Percentiles rank a stretch among this genome's conserved stretches.
Evolutionary conservation across 1,139 yeast species (phyloP).

Genomic region (Lodderomyces beijingensis): DNA sequence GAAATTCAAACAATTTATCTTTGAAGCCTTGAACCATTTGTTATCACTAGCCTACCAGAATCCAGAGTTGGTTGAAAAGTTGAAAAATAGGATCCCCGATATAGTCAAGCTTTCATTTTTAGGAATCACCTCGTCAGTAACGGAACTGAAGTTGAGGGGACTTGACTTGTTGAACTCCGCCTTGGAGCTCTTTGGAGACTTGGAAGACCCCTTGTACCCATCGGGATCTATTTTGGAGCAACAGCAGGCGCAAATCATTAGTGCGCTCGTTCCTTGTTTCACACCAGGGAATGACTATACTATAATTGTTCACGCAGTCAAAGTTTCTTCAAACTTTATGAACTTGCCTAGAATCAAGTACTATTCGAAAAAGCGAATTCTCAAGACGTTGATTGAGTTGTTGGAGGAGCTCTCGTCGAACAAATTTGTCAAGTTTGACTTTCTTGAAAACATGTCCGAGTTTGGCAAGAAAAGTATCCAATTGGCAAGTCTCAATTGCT

Average conservation of each 20-base stretch:
- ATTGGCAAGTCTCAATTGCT: constrained; percentile 72
- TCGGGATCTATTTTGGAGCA: constrained; percentile 76
- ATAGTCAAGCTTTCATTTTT: constrained; percentile 78
- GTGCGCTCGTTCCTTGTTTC: constrained; percentile 91
- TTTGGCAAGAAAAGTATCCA: constrained; percentile 62
- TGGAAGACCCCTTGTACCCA: constrained; percentile 71
- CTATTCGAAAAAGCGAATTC: constrained; percentile 56
- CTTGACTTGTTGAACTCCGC: constrained; percentile 51
- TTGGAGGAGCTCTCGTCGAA: constrained; percentile 57
- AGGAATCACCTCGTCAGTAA: constrained; percentile 72
- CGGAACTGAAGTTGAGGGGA: constrained; percentile 61
- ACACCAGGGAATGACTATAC: constrained; percentile 66
- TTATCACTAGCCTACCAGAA: constrained; percentile 40
- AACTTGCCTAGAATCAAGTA: constrained; percentile 44
- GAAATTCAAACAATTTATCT: constrained; percentile 62
- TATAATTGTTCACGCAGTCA: constrained; percentile 73
- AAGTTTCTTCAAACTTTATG: constrained; percentile 75
- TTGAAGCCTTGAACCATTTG: constrained; percentile 53
- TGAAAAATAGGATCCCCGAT: constrained; percentile 59
- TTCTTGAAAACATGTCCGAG: constrained; percentile 42
- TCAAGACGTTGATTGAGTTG: constrained; percentile 62
- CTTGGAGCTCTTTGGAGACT: constrained; percentile 47
- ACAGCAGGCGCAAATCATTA: constrained; percentile 90
- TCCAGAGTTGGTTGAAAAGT: constrained; percentile 32
- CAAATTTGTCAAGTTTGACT: constrained; percentile 40